These are phyloP conservation scores for Ogataea minuta DNA, from an alignment of 805 yeast species.

Conservation along the genomic window DNA sequence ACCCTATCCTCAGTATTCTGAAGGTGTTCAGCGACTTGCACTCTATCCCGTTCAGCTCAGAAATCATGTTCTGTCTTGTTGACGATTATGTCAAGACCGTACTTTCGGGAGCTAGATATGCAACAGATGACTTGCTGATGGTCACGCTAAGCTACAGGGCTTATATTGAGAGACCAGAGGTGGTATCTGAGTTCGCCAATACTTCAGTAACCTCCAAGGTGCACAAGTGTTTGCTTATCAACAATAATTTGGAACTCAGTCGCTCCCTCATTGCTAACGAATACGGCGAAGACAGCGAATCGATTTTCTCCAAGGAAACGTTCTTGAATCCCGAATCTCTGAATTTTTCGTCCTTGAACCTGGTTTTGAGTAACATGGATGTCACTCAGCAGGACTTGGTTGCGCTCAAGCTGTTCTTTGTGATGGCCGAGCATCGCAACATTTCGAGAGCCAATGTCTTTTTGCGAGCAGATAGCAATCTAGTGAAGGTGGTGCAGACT, in stretches of 20 bases:
- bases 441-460: constrained; percentile 7
- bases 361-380: constrained; percentile 2
- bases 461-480: constrained; percentile 4
- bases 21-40: constrained; percentile 33
- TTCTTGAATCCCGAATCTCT: constrained; percentile 9
- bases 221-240: constrained; percentile 28
- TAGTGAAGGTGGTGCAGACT: constrained; percentile 2
- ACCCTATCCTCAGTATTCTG: constrained; percentile 34
- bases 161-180: constrained; percentile 7
- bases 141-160: constrained; percentile 21
- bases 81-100: constrained; percentile 26
- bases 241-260: constrained; percentile 25
- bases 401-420: constrained; percentile 8
- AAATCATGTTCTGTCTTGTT: constrained; percentile 31
- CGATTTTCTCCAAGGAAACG: constrained; percentile 8
- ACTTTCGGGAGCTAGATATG: constrained; percentile 21
- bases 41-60: constrained; percentile 32
- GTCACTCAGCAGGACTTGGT: constrained; percentile 4
- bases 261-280: neutral
- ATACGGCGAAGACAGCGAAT: neutral
- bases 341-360: constrained; percentile 6
- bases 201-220: constrained; percentile 1
- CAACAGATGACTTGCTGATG: constrained; percentile 24
- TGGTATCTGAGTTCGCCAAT: no score
- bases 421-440: constrained; percentile 9